Evolutionary conservation across 768 basidiomycete genomes (phyloP).

Genomic region (Ramaria sp.): DNA sequence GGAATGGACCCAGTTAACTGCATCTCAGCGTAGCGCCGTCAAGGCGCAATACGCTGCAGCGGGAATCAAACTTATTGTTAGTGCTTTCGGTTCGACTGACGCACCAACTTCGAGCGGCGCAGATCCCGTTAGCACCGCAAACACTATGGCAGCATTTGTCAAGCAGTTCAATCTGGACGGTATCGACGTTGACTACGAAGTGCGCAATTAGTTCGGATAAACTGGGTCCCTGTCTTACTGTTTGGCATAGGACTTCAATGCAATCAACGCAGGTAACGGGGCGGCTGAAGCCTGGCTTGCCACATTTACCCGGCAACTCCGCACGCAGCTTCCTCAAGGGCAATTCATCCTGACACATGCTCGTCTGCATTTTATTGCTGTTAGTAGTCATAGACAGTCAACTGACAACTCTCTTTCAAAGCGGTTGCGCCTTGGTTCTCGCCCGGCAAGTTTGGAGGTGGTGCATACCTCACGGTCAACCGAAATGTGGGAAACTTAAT

Average conservation of each 20-base stretch:
- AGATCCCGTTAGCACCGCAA: constrained; percentile 51
- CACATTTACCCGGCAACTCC: constrained; percentile 26
- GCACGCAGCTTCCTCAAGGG: constrained; percentile 24
- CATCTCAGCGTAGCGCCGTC: constrained; percentile 33
- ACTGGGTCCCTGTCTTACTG: neutral
- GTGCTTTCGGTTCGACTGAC: constrained; percentile 46
- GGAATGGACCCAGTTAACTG: constrained; percentile 41
- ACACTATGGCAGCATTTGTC: constrained; percentile 57
- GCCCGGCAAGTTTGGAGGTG: constrained; percentile 24
- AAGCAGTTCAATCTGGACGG: constrained; percentile 53
- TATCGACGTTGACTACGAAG: constrained; percentile 68
- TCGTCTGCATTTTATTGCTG: constrained; percentile 15
- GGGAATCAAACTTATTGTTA: constrained; percentile 53
- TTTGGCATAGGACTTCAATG: constrained; percentile 43
- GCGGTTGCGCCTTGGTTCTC: constrained; percentile 39
- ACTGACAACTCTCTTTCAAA: constrained; percentile 14
- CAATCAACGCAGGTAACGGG: constrained; percentile 41
- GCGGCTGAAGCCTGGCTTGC: constrained; percentile 38
- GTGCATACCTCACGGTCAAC: constrained; percentile 31
- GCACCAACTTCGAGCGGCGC: constrained; percentile 45
- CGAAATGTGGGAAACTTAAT: constrained; percentile 30
- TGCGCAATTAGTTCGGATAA: constrained; percentile 6
- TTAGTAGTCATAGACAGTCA: neutral
- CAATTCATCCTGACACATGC: constrained; percentile 28
- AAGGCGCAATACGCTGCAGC: constrained; percentile 45